phyloP scores from a whole-genome alignment of 306 rosid genomes.

The Arachis hypogaea region DNA sequence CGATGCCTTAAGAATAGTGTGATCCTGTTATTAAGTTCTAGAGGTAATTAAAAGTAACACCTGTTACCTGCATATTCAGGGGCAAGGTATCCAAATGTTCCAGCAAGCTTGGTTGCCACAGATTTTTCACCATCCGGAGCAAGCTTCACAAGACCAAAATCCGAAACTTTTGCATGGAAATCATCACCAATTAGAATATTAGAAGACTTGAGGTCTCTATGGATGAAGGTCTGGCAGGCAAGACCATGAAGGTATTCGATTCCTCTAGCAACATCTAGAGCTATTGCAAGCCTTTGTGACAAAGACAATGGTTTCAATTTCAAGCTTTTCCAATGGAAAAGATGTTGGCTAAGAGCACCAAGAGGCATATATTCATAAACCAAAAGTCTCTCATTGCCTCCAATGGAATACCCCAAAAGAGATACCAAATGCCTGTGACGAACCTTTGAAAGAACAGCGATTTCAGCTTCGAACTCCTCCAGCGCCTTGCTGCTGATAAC shows the following conservation, averaged over 20 bases:
- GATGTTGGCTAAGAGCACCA: slow-evolving; percentile 87
- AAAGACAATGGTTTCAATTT: slow-evolving; percentile 72
- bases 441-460: slow-evolving; percentile 78
- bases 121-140: slow-evolving; percentile 78
- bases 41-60: slow-evolving; percentile 11
- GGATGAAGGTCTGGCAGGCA: slow-evolving; percentile 76
- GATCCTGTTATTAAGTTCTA: slow-evolving; percentile 2
- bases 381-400: slow-evolving; percentile 77
- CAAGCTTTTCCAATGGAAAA: slow-evolving; percentile 77
- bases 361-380: slow-evolving; percentile 81
- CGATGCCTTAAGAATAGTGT: background rate
- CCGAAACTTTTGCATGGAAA: slow-evolving; percentile 82
- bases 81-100: slow-evolving; percentile 91
- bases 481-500: slow-evolving; percentile 59
- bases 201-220: slow-evolving; percentile 84
- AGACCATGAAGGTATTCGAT: slow-evolving; percentile 78
- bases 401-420: slow-evolving; percentile 65
- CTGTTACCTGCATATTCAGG: slow-evolving; percentile 83
- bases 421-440: slow-evolving; percentile 84
- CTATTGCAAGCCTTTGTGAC: slow-evolving; percentile 72
- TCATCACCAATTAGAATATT: slow-evolving; percentile 72
- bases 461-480: slow-evolving; percentile 81
- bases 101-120: slow-evolving; percentile 73
- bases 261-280: slow-evolving; percentile 85
- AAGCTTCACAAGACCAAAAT: slow-evolving; percentile 83